These are phyloP conservation scores for Fraxinus cuspidata DNA, from an alignment of 257 asterid species.

Conservation along the genomic window DNA sequence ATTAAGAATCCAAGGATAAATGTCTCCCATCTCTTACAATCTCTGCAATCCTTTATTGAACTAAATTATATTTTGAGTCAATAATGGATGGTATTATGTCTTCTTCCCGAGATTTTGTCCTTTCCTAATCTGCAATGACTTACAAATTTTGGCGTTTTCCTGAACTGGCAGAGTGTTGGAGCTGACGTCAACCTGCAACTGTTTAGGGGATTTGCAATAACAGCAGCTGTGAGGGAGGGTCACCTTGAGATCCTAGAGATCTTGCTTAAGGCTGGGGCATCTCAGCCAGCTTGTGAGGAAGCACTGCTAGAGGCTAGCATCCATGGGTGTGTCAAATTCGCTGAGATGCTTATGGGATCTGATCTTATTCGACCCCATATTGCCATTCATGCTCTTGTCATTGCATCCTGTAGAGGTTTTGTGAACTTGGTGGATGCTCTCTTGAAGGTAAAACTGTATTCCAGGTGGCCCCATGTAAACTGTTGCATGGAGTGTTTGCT, in stretches of 20 bases:
- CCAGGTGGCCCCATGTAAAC: background rate
- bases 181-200: slow-evolving; percentile 72
- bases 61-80: background rate
- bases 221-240: slow-evolving; percentile 80
- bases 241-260: slow-evolving; percentile 61
- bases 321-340: slow-evolving; percentile 59
- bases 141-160: slow-evolving; percentile 4
- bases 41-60: background rate
- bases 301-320: slow-evolving; percentile 76
- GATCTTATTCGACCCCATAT: slow-evolving; percentile 72
- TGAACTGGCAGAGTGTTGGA: slow-evolving; percentile 55
- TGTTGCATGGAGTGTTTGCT: background rate
- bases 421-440: slow-evolving; percentile 59
- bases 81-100: slow-evolving; percentile 2
- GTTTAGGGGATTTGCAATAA: slow-evolving; percentile 62
- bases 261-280: slow-evolving; percentile 76
- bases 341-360: slow-evolving; percentile 64
- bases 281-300: slow-evolving; percentile 87
- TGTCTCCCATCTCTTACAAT: background rate
- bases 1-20: background rate
- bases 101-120: slow-evolving; percentile 4
- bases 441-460: slow-evolving; percentile 48
- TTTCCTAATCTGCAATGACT: slow-evolving; percentile 13
- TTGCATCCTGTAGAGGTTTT: slow-evolving; percentile 76
- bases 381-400: slow-evolving; percentile 70